phyloP scores from a whole-genome alignment of 2,329 filamentous ascomycete genomes.

The Aspergillus hortae region DNA sequence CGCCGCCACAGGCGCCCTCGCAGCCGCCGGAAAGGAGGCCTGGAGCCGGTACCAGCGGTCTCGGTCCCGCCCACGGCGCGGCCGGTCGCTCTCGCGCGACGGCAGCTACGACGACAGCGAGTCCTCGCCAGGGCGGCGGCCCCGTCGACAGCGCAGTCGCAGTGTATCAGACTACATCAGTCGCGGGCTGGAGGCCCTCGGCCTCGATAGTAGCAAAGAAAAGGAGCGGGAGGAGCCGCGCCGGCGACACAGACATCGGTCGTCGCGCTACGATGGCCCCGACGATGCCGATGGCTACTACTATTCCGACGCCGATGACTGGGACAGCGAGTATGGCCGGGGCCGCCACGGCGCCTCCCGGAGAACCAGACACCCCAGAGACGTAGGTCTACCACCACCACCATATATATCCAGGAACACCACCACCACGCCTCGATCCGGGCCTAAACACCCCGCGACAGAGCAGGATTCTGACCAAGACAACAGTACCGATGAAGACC shows the following conservation, averaged over 20 bases:
- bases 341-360: constrained; percentile 26
- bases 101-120: constrained; percentile 45
- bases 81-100: constrained; percentile 51
- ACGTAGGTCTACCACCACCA: constrained; percentile 39
- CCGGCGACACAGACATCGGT: constrained; percentile 25
- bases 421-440: constrained; percentile 5
- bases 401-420: neutral
- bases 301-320: constrained; percentile 4
- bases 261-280: constrained; percentile 28
- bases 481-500: constrained; percentile 61
- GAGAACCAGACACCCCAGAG: constrained; percentile 36
- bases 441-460: constrained; percentile 12
- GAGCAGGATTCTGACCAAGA: constrained; percentile 51
- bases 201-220: constrained; percentile 32
- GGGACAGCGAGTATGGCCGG: constrained; percentile 5
- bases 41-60: constrained; percentile 38
- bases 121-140: neutral
- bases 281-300: constrained; percentile 24
- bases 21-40: constrained; percentile 47
- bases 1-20: constrained; percentile 43
- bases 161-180: constrained; percentile 45
- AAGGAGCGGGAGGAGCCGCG: constrained; percentile 31
- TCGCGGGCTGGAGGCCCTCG: constrained; percentile 44
- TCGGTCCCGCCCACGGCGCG: constrained; percentile 30
- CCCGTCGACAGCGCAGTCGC: constrained; percentile 45